Evolutionary conservation across 139 green algal species (phyloP).

Genomic region (Chlamydomonas sp.): DNA sequence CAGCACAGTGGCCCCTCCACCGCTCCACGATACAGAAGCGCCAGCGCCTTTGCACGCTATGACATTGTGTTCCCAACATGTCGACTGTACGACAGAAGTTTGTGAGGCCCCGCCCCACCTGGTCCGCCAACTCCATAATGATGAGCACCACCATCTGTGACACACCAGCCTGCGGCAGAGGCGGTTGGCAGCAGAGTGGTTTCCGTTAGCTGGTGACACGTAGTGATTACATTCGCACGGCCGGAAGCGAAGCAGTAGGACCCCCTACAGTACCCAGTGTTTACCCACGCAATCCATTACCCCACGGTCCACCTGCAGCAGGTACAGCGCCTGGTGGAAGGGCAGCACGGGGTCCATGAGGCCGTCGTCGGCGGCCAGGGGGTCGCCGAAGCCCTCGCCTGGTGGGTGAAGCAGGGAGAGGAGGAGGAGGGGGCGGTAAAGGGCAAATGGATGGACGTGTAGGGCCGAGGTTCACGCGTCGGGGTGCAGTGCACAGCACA

Average conservation of each 20-base stretch:
- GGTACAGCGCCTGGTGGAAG: conserved; percentile 3
- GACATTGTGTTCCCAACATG: no score
- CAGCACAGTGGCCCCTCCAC: neutral
- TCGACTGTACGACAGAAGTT: no score
- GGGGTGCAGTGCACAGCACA: no score
- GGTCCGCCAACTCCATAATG: neutral
- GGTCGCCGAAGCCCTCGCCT: conserved; percentile 19
- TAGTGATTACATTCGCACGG: no score
- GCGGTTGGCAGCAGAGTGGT: no score
- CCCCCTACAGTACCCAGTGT: no score
- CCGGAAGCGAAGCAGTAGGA: no score
- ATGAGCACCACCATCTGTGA: conserved; percentile 4
- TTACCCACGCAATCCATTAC: no score
- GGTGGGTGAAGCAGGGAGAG: neutral
- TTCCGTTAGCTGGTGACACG: neutral
- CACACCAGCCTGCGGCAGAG: neutral
- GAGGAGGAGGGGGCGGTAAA: no score
- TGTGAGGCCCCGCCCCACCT: no score
- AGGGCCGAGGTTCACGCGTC: no score
- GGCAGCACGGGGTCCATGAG: neutral
- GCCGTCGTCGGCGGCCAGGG: neutral
- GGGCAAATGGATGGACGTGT: no score
- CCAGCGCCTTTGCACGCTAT: neutral
- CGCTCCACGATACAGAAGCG: neutral
- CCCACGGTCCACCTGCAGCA: neutral